Percentiles rank a stretch among this genome's conserved stretches.
These are phyloP conservation scores for Trichocomaceae sp. DNA, from an alignment of 2,329 filamentous ascomycete genomes.

Conservation along the genomic window DNA sequence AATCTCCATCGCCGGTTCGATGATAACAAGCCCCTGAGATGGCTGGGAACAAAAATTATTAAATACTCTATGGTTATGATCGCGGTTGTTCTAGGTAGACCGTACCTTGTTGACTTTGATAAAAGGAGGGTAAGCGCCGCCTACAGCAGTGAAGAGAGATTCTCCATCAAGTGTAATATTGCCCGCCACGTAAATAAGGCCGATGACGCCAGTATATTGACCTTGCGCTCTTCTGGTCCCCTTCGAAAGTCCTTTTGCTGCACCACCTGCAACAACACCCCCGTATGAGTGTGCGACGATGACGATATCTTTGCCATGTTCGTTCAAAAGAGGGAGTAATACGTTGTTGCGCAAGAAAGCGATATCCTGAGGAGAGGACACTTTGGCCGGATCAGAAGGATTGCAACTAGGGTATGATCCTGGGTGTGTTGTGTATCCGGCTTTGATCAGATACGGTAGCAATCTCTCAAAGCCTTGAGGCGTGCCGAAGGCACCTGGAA, in stretches of 20 bases:
- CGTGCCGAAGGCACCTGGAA: conserved; percentile 26
- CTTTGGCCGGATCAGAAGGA: conserved; percentile 12
- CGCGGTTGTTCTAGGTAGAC: neutral
- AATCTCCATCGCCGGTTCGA: neutral
- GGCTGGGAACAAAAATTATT: neutral
- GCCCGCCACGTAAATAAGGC: conserved; percentile 23
- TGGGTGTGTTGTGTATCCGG: conserved; percentile 18
- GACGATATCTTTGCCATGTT: conserved; percentile 25
- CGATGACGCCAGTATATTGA: conserved; percentile 15
- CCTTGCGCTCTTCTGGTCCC: conserved; percentile 17
- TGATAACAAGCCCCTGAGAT: neutral
- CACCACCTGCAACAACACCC: conserved; percentile 26
- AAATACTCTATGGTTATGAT: neutral
- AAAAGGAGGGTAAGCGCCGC: conserved; percentile 1
- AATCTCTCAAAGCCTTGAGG: conserved; percentile 23
- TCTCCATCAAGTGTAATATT: conserved; percentile 18
- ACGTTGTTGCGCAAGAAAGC: conserved; percentile 24
- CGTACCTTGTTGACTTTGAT: neutral
- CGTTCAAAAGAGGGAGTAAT: conserved; percentile 18
- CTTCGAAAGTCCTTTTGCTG: conserved; percentile 25
- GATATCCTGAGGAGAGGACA: conserved; percentile 22
- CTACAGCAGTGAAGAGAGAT: conserved; percentile 1
- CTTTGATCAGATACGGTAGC: conserved; percentile 17
- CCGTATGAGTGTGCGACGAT: conserved; percentile 29
- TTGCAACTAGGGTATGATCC: conserved; percentile 2